These are phyloP conservation scores for Globisporangium viniferum DNA, from an alignment of 352 stramenopile genomes.

Conservation along the genomic window DNA sequence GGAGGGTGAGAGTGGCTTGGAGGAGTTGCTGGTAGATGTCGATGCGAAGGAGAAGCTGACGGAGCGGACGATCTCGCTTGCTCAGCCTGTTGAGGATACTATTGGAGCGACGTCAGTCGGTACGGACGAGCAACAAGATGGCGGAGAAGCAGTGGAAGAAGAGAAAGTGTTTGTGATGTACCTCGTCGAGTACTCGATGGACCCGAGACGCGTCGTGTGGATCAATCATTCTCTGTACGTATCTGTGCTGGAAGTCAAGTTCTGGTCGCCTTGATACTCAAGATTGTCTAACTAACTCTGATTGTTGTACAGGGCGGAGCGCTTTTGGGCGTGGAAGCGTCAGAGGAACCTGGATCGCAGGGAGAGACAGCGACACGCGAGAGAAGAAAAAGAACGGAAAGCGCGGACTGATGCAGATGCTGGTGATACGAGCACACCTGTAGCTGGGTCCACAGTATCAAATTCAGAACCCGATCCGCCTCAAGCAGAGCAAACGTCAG, in stretches of 20 bases:
- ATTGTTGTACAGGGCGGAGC: conserved; percentile 27
- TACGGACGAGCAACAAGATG: conserved; percentile 1
- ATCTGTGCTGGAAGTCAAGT: too few species aligned
- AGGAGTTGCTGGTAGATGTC: conserved; percentile 28
- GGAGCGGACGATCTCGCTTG: conserved; percentile 26
- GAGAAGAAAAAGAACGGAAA: conserved; percentile 20
- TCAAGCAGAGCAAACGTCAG: not conserved
- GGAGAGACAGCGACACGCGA: conserved; percentile 17
- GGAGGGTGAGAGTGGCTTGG: not conserved
- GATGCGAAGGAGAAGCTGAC: conserved; percentile 30
- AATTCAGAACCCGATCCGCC: not conserved
- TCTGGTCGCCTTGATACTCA: not conserved
- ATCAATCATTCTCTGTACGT: conserved; percentile 57
- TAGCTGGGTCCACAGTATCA: not conserved
- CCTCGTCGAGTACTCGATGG: conserved; percentile 67
- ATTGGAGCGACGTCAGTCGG: not conserved
- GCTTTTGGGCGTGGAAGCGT: conserved; percentile 49
- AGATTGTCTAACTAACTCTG: not conserved
- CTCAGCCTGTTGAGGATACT: conserved; percentile 10
- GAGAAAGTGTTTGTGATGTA: conserved; percentile 57
- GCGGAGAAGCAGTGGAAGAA: conserved; percentile 19
- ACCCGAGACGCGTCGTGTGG: conserved; percentile 57
- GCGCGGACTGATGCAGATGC: not conserved
- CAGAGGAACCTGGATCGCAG: conserved; percentile 27
- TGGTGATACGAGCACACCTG: not conserved